phyloP scores from a whole-genome alignment of 331 rosid species.

The Phaseolus coccineus region DNA sequence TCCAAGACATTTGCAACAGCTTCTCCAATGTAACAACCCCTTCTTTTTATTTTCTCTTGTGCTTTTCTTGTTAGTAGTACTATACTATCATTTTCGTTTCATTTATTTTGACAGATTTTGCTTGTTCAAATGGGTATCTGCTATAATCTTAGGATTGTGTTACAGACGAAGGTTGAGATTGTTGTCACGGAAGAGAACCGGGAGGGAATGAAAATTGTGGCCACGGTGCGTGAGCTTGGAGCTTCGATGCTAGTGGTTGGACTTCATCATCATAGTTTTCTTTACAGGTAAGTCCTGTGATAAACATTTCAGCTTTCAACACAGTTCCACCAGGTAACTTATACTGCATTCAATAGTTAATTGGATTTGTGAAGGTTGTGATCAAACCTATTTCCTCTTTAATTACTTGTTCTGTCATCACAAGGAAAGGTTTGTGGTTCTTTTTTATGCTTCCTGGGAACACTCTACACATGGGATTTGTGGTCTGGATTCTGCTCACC shows the following conservation, averaged over 20 bases:
- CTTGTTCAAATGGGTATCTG: slow-evolving; percentile 47
- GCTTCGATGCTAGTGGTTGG: slow-evolving; percentile 81
- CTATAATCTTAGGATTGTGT: slow-evolving; percentile 71
- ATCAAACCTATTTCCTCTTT: slow-evolving; percentile 21
- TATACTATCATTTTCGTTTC: neutral
- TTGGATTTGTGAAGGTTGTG: slow-evolving; percentile 11
- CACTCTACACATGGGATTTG: slow-evolving; percentile 10
- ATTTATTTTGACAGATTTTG: slow-evolving; percentile 23
- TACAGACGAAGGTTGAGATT: slow-evolving; percentile 92
- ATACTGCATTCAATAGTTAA: neutral
- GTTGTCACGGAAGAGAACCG: slow-evolving; percentile 77
- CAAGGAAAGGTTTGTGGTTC: neutral
- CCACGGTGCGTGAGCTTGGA: slow-evolving; percentile 65
- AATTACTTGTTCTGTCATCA: neutral
- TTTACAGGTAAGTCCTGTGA: slow-evolving; percentile 69
- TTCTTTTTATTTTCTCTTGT: neutral
- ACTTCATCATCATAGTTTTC: slow-evolving; percentile 87
- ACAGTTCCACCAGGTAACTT: neutral
- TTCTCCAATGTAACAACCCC: slow-evolving; percentile 67
- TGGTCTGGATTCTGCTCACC: slow-evolving; percentile 34
- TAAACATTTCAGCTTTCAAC: slow-evolving; percentile 10
- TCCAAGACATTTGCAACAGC: slow-evolving; percentile 66
- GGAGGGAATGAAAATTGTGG: slow-evolving; percentile 70
- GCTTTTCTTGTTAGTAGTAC: neutral
- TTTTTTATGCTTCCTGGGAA: neutral